These are phyloP conservation scores for Delitschia confertaspora DNA, from an alignment of 495 filamentous ascomycete genomes.

Conservation along the genomic window DNA sequence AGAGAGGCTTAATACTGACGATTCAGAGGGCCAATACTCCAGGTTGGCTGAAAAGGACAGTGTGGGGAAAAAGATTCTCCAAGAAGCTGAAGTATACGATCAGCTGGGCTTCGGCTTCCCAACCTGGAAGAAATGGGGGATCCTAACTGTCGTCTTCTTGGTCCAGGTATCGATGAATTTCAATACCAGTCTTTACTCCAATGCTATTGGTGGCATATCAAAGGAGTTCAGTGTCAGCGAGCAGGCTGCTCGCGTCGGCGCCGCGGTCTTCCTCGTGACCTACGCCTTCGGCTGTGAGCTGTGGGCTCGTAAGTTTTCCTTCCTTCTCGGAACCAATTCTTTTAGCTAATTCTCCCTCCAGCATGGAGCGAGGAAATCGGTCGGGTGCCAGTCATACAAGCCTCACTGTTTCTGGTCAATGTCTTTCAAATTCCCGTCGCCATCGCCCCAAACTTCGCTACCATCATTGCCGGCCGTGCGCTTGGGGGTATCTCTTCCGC, in stretches of 20 bases:
- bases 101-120: conserved; percentile 59
- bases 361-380: conserved; percentile 74
- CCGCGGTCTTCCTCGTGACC: conserved; percentile 60
- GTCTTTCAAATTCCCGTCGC: conserved; percentile 67
- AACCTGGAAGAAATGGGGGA: conserved; percentile 64
- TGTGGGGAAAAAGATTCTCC: conserved; percentile 53
- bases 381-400: conserved; percentile 64
- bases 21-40: too few species aligned
- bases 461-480: conserved; percentile 55
- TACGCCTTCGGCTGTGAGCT: conserved; percentile 77
- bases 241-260: conserved; percentile 57
- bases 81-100: too few species aligned
- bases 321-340: too few species aligned
- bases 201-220: conserved; percentile 52
- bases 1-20: too few species aligned
- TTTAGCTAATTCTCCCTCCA: too few species aligned
- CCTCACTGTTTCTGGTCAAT: conserved; percentile 61
- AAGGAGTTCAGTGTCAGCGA: conserved; percentile 54
- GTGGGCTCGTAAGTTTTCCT: too few species aligned
- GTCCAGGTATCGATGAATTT: conserved; percentile 83
- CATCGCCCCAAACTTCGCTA: conserved; percentile 58
- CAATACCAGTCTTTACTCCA: conserved; percentile 66
- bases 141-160: conserved; percentile 62
- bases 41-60: too few species aligned
- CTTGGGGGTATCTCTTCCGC: conserved; percentile 66